These are phyloP conservation scores for Trifolium subterraneum DNA, from an alignment of 306 rosid genomes.

Conservation along the genomic window DNA sequence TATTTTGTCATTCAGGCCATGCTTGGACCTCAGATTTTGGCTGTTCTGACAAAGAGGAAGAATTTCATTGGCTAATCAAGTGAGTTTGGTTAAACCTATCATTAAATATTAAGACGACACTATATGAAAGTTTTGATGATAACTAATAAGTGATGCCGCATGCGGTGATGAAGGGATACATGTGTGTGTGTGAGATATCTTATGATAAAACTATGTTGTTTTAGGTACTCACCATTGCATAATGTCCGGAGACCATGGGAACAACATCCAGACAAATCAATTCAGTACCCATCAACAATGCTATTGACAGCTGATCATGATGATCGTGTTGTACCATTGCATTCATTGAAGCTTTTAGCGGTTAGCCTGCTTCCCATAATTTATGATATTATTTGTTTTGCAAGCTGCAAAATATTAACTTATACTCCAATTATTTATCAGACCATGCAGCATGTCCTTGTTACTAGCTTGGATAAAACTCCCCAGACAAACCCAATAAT, in stretches of 20 bases:
- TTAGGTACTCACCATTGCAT: slow-evolving; percentile 94
- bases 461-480: slow-evolving; percentile 74
- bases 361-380: slow-evolving; percentile 48
- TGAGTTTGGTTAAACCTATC: slow-evolving; percentile 44
- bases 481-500: slow-evolving; percentile 88
- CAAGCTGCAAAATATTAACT: background rate
- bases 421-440: slow-evolving; percentile 28
- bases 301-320: slow-evolving; percentile 97
- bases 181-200: background rate
- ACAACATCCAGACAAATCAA: slow-evolving; percentile 45
- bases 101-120: slow-evolving; percentile 7
- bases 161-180: background rate
- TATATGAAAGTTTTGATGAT: background rate
- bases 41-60: slow-evolving; percentile 89
- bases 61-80: slow-evolving; percentile 91
- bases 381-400: background rate
- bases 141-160: background rate
- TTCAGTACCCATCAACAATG: slow-evolving; percentile 92
- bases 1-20: slow-evolving; percentile 66
- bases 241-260: slow-evolving; percentile 96
- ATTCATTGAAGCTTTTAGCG: slow-evolving; percentile 84
- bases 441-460: slow-evolving; percentile 79
- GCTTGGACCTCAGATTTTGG: slow-evolving; percentile 96
- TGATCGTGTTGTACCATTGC: slow-evolving; percentile 94
- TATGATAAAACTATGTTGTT: slow-evolving; percentile 4